Base-by-base conservation (phyloP, 176 grass and related monocot species). In the Puya raimondii region DNA sequence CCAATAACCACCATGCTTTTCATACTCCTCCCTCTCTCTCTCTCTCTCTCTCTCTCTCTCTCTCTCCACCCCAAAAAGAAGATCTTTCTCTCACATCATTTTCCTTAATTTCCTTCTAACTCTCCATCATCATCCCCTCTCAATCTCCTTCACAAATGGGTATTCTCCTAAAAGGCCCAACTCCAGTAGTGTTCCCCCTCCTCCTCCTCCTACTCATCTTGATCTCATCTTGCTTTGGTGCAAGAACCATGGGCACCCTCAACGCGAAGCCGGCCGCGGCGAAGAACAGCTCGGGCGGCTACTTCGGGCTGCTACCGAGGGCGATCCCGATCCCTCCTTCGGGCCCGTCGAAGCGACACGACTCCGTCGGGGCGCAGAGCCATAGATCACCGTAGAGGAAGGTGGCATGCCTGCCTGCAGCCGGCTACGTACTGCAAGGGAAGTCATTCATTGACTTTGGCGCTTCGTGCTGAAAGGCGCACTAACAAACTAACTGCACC, bases 341-440 rank as follows among this genome's bases (percentile, higher is more conserved):
- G 0, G 86, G 83, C 0, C 83, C 92, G 27, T 96, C 92, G 8
- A 76, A 81, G 85, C 72, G 77, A 74, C 92, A 96, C 82, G 85
- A 96, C 76, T 85, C 92, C 76, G 73, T 96, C 57, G 88, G 83
- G 71, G 67, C 85, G 23, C 79, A 89, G 64, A 81, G 72, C 66
- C 80, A 83, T 15, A 59, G 54, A 59, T 21, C 54, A 59, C 54
- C 54, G 21, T 59, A 59, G 33, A 42, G 4, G 33, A 42, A 42
- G 33, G 5, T 42, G 33, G 33, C 33, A 7, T 42, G 33, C 33
- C 6, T 0, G 33, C 33, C 4, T 42, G 33, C 33, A 42, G 33
- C 33, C 33, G 33, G 33, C 33, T 6, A 7, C n/a, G n/a, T n/a
- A n/a, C 6, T 42, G 33, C 33, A 42, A 42, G 33, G 33, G 33